Conservation (phyloP, 164 flowering plant species). For the Buxus sempervirens region DNA sequence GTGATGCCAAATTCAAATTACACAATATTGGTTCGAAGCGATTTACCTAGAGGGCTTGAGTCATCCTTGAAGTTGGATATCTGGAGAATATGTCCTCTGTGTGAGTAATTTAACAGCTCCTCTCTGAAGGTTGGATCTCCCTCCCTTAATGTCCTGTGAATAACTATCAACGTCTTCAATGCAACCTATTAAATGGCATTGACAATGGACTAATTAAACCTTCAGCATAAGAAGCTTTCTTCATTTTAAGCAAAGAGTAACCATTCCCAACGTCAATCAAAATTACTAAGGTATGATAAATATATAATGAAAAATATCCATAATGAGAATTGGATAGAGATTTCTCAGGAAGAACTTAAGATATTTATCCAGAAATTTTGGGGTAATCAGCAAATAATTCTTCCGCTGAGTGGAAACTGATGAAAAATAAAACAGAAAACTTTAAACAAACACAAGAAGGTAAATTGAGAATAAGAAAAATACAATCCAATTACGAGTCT, state of each 20-base stretch:
- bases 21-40: background rate
- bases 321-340: too few species aligned
- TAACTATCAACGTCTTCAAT: conserved; percentile 82
- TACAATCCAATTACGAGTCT: conserved; percentile 89
- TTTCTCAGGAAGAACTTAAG: too few species aligned
- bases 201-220: background rate
- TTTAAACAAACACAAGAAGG: background rate
- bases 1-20: background rate
- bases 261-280: background rate
- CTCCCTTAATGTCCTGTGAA: conserved; percentile 91
- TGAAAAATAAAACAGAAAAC: too few species aligned
- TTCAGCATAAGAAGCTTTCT: background rate
- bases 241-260: background rate
- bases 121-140: conserved; percentile 98
- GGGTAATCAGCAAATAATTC: too few species aligned
- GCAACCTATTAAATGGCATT: conserved; percentile 59
- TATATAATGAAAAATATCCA: too few species aligned
- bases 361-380: too few species aligned
- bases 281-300: too few species aligned
- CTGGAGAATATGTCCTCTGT: conserved; percentile 70
- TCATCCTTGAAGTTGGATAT: conserved; percentile 95
- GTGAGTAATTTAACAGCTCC: conserved; percentile 69
- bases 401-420: background rate
- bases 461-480: conserved; percentile 4
- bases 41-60: conserved; percentile 82